These are phyloP conservation scores for Glycine tomentella DNA, from an alignment of 306 rosid genomes.

Conservation along the genomic window DNA sequence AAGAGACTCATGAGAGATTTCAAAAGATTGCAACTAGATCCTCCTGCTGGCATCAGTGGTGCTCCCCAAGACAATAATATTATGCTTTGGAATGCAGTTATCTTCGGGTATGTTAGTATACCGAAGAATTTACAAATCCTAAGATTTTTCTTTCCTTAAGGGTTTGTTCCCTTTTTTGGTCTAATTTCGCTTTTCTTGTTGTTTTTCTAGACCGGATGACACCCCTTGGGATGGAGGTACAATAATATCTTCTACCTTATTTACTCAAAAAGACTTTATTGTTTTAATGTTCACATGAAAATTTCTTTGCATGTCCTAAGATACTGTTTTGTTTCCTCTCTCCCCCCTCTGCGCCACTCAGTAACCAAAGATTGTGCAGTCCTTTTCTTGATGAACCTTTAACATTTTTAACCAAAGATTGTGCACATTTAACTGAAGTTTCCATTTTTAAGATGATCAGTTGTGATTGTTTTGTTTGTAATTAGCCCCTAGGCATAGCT, in stretches of 20 bases:
- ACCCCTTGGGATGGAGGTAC: slow-evolving; percentile 94
- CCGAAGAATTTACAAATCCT: background rate
- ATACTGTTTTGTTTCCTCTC: background rate
- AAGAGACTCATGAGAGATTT: slow-evolving; percentile 85
- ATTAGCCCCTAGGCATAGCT: no score
- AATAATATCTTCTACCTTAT: background rate
- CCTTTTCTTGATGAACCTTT: background rate
- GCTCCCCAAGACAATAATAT: slow-evolving; percentile 88
- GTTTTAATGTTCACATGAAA: slow-evolving; percentile 20
- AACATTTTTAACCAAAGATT: slow-evolving; percentile 11
- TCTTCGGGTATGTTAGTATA: slow-evolving; percentile 61
- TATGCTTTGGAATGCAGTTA: slow-evolving; percentile 90
- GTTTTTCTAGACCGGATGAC: slow-evolving; percentile 75
- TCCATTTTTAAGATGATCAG: background rate
- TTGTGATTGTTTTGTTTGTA: background rate
- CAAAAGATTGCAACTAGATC: slow-evolving; percentile 87
- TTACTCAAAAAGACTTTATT: slow-evolving; percentile 36
- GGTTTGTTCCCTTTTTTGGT: background rate
- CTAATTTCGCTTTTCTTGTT: slow-evolving; percentile 41
- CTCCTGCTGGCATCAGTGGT: slow-evolving; percentile 88
- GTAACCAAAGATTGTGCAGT: background rate
- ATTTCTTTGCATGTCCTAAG: background rate
- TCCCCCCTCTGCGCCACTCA: no score
- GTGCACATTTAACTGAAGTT: slow-evolving; percentile 9
- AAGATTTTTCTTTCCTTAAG: slow-evolving; percentile 16